phyloP scores from a whole-genome alignment of 2,329 filamentous ascomycete species.

The Fusarium irregulare region DNA sequence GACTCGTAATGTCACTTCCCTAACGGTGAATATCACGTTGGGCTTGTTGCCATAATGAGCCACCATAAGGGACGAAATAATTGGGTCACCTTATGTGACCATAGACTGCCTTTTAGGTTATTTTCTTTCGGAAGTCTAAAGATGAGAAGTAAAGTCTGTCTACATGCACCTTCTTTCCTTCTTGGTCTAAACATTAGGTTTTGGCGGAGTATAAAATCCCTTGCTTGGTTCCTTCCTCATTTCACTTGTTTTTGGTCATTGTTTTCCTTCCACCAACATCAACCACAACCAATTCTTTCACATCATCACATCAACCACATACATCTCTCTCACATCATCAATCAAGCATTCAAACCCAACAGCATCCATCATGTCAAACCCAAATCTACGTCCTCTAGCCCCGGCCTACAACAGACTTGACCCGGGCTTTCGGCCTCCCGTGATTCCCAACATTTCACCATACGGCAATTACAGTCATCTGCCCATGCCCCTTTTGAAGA shows the following conservation, averaged over 20 bases:
- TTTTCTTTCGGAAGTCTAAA: background rate
- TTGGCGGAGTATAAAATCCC: background rate
- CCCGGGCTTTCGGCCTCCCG: too few relatives aligned
- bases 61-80: background rate
- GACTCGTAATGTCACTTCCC: too few relatives aligned
- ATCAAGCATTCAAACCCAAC: background rate
- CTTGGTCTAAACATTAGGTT: background rate
- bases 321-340: too few relatives aligned
- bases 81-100: background rate
- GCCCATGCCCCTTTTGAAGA: too few relatives aligned
- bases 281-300: too few relatives aligned
- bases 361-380: background rate
- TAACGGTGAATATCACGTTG: fast-evolving
- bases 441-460: too few relatives aligned
- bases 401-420: too few relatives aligned
- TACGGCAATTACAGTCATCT: too few relatives aligned
- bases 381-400: background rate
- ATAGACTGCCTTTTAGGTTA: background rate
- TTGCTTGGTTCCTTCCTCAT: background rate
- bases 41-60: fast-evolving
- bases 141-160: fast-evolving
- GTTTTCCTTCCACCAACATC: background rate
- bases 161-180: background rate
- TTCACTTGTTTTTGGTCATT: background rate
- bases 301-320: too few relatives aligned